Conservation (phyloP, 495 filamentous ascomycete genomes). For the Daldinia bambusicola region DNA sequence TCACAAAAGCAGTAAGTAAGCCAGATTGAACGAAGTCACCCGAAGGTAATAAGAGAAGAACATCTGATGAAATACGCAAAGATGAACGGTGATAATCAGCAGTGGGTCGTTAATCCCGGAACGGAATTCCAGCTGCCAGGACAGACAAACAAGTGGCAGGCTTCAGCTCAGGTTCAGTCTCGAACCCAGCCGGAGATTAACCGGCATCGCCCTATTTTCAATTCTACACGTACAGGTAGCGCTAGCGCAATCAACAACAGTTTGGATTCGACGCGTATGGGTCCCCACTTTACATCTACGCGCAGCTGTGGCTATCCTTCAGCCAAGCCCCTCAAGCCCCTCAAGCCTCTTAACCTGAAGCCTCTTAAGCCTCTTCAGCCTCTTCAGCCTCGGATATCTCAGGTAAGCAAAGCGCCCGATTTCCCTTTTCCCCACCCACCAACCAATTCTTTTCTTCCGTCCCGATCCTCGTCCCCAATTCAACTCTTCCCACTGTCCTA, state of each 20-base stretch:
- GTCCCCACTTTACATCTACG: background rate
- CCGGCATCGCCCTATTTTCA: background rate
- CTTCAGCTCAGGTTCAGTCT: background rate
- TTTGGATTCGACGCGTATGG: background rate
- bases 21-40: background rate
- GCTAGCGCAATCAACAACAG: no score
- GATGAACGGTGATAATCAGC: background rate
- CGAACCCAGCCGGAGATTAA: background rate
- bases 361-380: background rate
- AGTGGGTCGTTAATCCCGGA: background rate
- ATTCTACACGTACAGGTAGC: background rate
- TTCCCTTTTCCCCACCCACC: constrained; percentile 15
- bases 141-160: constrained; percentile 5
- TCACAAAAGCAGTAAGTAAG: background rate
- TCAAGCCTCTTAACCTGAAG: background rate
- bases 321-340: background rate
- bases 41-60: background rate
- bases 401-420: constrained; percentile 6
- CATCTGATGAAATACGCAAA: background rate
- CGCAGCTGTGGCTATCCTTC: background rate
- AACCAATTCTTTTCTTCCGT: constrained; percentile 32
- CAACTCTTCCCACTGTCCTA: constrained; percentile 39
- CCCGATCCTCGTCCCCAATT: constrained; percentile 34
- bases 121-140: background rate
- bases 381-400: background rate